A percentile compares a stretch with the other conserved stretches of the same genome.
Evolutionary conservation across 306 rosid genomes (phyloP).

Genomic region (Heteromeles arbutifolia): DNA sequence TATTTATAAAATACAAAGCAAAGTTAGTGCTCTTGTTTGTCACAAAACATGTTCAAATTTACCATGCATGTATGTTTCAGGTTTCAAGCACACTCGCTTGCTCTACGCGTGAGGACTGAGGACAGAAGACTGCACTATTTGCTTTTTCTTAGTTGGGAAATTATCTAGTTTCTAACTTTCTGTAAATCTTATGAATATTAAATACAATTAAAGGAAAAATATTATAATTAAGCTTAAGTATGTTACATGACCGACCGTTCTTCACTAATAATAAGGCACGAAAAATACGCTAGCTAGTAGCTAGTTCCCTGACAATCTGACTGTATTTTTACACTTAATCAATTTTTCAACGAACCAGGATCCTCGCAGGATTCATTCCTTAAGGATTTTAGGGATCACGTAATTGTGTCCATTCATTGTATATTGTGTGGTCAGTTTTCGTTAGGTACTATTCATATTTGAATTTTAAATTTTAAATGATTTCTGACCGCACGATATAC

Average conservation of each 20-base stretch:
- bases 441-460: no score
- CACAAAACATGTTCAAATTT: not conserved
- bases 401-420: no score
- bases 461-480: no score
- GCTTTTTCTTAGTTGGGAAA: not conserved
- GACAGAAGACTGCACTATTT: not conserved
- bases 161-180: not conserved
- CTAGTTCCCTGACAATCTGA: not conserved
- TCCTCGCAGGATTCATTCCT: no score
- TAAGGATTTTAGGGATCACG: no score
- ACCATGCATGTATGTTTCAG: not conserved
- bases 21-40: not conserved
- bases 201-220: not conserved
- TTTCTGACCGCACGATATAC: no score
- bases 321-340: not conserved
- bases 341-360: no score
- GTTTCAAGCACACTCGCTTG: not conserved
- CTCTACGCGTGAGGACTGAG: not conserved
- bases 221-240: not conserved
- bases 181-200: not conserved
- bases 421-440: no score
- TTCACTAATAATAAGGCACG: not conserved
- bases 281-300: not conserved
- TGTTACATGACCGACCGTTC: not conserved
- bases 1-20: not conserved